These are phyloP conservation scores for Podaxis rugospora DNA, from an alignment of 768 basidiomycete genomes.

Conservation along the genomic window DNA sequence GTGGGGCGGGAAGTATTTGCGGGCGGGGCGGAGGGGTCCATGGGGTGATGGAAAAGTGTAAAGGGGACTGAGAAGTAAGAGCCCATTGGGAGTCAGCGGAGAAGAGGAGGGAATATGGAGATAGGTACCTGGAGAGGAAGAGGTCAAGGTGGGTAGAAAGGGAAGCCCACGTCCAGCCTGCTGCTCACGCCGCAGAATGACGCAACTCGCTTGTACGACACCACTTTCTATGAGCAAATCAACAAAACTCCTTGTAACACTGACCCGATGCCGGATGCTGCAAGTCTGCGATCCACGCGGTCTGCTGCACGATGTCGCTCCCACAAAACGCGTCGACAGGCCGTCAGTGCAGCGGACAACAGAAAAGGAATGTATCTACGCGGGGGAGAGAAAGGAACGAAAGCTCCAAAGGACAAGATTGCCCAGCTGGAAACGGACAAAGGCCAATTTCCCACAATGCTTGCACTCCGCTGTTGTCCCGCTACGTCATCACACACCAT, in stretches of 20 bases:
- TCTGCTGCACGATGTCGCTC: conserved; percentile 2
- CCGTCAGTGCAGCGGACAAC: not conserved
- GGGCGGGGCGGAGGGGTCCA: conserved; percentile 7
- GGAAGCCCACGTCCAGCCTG: conserved; percentile 4
- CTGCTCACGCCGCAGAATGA: conserved; percentile 11
- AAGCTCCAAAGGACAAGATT: not conserved
- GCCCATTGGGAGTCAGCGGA: conserved; percentile 11
- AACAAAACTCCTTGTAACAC: not conserved
- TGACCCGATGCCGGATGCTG: not conserved
- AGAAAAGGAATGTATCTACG: not conserved
- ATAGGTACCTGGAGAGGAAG: conserved; percentile 9
- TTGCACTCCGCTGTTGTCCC: conserved; percentile 7
- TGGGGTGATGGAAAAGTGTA: conserved; percentile 7
- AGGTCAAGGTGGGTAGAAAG: not conserved
- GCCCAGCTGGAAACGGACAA: conserved; percentile 1
- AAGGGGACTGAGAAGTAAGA: conserved; percentile 11
- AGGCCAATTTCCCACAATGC: conserved; percentile 8
- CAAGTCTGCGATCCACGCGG: conserved; percentile 6
- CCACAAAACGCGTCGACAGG: not conserved
- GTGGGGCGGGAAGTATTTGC: conserved; percentile 16
- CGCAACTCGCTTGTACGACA: conserved; percentile 10
- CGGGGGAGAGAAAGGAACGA: not conserved
- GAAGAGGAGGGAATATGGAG: conserved; percentile 5
- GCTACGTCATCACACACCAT: conserved; percentile 11
- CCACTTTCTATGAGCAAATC: conserved; percentile 10